Evolutionary conservation across 2,329 filamentous ascomycete genomes (phyloP), one percentile per base, ranked within the genome.

Genomic region (Aspergillus puulaauensis): DNA sequence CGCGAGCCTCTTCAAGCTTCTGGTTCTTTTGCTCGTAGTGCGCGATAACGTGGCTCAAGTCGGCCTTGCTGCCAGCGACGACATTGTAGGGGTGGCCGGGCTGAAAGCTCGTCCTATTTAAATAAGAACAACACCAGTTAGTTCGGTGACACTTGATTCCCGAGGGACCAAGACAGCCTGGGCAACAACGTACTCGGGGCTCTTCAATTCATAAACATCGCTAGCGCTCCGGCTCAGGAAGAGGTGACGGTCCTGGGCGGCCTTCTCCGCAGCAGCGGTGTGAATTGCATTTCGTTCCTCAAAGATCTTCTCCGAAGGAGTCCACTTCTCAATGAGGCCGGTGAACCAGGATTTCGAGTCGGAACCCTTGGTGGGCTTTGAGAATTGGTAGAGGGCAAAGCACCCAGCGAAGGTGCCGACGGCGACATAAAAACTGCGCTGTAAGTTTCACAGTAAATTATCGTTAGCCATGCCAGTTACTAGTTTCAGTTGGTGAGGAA

Each of bases 41-140:
- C 31, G 80, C 82, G 58, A 86, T 83, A 55, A 88, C 77, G 52
- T 80, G 71, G 68, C 82, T 82, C 65, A 90, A 76, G 68, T 87
- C 82, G 49, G 81, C 82, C 55, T 80, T 73, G 46, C 83, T 82
- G 52, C 87, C 87, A 44, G 87, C 84, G 33, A 81, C 75, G 55
- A 88, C 82, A 68, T 90, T 90, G 73, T 79, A 86, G 15, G 86
- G 86, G 2, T 84, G 84, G 52, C 83, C 82, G 21, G 76, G 73
- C 69, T 89, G 88, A 75, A 89, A 66, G 60, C 57, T 83, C 62
- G 83, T 76, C 65, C 86, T 89, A 68, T 48, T 58, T 31, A 35
- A 24, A 52, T 3, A 54, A 46, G 51, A 27, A 31, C 35, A 37
- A 54, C 24, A 46, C 17, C 27, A 17, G 45, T 63, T 35, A 63